phyloP scores from a whole-genome alignment of 1,139 yeast species.

The Tardiomyces blankii region DNA sequence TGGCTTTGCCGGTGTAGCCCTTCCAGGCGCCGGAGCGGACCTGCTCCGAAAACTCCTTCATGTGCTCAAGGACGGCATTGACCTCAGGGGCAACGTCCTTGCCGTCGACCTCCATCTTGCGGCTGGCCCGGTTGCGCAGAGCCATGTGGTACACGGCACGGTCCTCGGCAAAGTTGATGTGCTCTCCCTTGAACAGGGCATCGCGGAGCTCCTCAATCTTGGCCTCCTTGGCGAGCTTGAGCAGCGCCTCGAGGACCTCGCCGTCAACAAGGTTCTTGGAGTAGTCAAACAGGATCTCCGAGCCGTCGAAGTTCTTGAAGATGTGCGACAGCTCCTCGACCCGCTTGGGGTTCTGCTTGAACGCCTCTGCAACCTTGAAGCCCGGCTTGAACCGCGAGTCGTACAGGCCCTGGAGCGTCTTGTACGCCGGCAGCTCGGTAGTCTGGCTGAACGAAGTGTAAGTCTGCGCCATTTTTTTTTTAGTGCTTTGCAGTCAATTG shows the following conservation, averaged over 20 bases:
- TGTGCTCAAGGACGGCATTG: constrained; percentile 80
- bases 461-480: no score
- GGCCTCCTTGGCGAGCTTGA: constrained; percentile 83
- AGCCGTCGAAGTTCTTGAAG: constrained; percentile 73
- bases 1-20: constrained; percentile 91
- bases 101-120: constrained; percentile 82
- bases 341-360: constrained; percentile 61
- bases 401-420: constrained; percentile 58
- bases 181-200: constrained; percentile 83
- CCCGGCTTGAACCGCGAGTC: constrained; percentile 48
- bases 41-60: constrained; percentile 85
- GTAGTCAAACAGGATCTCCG: constrained; percentile 85
- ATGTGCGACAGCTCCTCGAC: constrained; percentile 66
- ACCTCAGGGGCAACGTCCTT: constrained; percentile 82
- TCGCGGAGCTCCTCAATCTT: constrained; percentile 80
- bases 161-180: constrained; percentile 90
- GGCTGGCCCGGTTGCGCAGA: constrained; percentile 79
- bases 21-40: constrained; percentile 92
- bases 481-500: no score
- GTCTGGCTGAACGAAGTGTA: constrained; percentile 49
- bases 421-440: constrained; percentile 77
- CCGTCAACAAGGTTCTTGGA: constrained; percentile 89
- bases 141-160: constrained; percentile 97
- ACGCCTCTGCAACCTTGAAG: constrained; percentile 68
- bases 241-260: constrained; percentile 54